Conservation (phyloP, 2,329 filamentous ascomycete species). For the Pseudocercospora fuligena region DNA sequence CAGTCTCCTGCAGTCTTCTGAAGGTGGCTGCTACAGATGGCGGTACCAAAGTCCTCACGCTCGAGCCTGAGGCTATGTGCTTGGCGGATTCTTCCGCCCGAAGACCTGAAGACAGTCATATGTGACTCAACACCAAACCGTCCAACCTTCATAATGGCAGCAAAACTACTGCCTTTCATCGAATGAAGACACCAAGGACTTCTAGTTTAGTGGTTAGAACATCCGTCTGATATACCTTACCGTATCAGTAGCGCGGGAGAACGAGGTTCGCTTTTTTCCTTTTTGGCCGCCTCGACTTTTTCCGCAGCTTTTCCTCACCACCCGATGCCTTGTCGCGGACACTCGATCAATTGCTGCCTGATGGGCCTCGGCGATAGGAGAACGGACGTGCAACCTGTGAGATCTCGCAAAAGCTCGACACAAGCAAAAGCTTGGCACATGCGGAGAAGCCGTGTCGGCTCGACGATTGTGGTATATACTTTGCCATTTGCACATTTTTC, state of each 20-base stretch:
- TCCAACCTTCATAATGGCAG: not conserved
- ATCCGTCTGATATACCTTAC: conserved; percentile 2
- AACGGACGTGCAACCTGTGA: not conserved
- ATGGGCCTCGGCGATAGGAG: no score
- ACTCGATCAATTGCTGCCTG: not conserved
- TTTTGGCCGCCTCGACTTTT: not conserved
- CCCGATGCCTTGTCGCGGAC: no score
- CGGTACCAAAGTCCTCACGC: not conserved
- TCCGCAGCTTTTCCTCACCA: not conserved
- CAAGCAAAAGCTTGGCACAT: not conserved
- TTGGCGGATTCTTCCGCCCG: not conserved
- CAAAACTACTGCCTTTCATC: not conserved
- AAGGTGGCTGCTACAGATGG: not conserved
- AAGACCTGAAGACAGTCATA: not conserved
- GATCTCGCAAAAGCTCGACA: not conserved
- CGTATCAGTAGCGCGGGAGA: not conserved
- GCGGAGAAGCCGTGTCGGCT: not conserved
- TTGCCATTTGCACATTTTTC: not conserved
- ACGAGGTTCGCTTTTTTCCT: not conserved
- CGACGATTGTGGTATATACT: not conserved
- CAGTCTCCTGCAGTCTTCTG: not conserved
- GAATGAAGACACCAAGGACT: not conserved
- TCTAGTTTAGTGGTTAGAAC: conserved; percentile 6
- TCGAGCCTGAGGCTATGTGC: not conserved
- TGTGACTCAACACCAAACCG: not conserved